Conservation (phyloP, 176 grass and related monocot species). For the Oryza glaberrima region DNA sequence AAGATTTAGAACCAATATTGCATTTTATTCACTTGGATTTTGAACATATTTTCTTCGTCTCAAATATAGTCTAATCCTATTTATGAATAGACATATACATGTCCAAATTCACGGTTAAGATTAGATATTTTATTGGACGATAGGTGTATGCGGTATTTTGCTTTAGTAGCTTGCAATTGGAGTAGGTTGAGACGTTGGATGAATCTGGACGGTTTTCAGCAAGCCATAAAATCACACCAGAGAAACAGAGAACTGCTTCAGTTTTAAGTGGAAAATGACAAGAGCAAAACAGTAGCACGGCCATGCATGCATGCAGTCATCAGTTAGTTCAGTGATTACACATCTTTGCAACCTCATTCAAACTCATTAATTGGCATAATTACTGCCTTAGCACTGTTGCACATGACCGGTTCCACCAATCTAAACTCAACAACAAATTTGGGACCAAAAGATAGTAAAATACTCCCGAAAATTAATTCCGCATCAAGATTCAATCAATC, state of each 20-base stretch:
- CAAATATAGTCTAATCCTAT: too few relatives aligned
- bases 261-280: neutral
- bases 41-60: neutral
- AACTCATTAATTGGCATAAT: constrained; percentile 24
- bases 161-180: too few relatives aligned
- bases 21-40: neutral
- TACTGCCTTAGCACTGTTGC: neutral
- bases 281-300: neutral
- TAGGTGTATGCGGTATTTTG: neutral
- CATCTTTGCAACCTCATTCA: constrained; percentile 1
- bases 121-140: too few relatives aligned
- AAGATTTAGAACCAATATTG: too few relatives aligned
- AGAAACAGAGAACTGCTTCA: neutral
- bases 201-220: constrained; percentile 33
- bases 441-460: neutral
- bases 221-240: neutral
- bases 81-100: too few relatives aligned
- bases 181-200: neutral
- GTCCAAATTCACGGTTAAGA: too few relatives aligned
- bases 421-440: neutral
- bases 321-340: neutral
- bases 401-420: constrained; percentile 18
- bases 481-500: constrained; percentile 27
- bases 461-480: neutral
- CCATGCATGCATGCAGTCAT: neutral